Evolutionary conservation across 1,139 yeast species (phyloP).

Genomic region (Yamadazyma trypodendri): DNA sequence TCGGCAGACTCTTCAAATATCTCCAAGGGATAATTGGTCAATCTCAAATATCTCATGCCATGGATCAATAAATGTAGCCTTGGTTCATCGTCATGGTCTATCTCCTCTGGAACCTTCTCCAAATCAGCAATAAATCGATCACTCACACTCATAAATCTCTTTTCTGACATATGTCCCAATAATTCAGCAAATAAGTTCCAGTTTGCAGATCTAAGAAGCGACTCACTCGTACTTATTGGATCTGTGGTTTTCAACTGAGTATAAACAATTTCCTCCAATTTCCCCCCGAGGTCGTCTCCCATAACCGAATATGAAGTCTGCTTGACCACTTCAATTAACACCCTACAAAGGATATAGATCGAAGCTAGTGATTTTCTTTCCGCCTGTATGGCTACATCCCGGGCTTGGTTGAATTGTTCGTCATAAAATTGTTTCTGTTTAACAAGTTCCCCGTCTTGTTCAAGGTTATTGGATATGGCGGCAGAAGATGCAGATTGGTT

Average conservation of each 20-base stretch:
- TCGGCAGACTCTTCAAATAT: constrained; percentile 91
- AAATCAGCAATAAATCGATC: constrained; percentile 92
- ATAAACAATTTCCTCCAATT: constrained; percentile 89
- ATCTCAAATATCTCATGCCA: constrained; percentile 83
- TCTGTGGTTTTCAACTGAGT: constrained; percentile 87
- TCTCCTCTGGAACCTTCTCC: constrained; percentile 67
- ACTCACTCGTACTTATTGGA: constrained; percentile 60
- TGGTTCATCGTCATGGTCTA: constrained; percentile 62
- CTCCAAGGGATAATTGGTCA: constrained; percentile 84
- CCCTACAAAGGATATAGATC: constrained; percentile 89
- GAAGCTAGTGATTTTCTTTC: constrained; percentile 85
- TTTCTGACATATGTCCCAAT: constrained; percentile 85
- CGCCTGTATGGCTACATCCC: constrained; percentile 74
- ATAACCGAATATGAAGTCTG: constrained; percentile 74
- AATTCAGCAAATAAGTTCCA: constrained; percentile 92
- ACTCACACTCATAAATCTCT: constrained; percentile 80
- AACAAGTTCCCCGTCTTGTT: constrained; percentile 15
- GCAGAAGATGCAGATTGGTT: constrained; percentile 37
- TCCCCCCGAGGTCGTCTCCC: constrained; percentile 79
- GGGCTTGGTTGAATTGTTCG: constrained; percentile 54
- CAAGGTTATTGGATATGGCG: constrained; percentile 3
- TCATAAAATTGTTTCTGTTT: constrained; percentile 29
- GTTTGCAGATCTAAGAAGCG: constrained; percentile 80
- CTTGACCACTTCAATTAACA: constrained; percentile 85
- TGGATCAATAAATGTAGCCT: constrained; percentile 72